Conservation (phyloP, 2,329 filamentous ascomycete genomes). For the Escovopsis weberi region DNA sequence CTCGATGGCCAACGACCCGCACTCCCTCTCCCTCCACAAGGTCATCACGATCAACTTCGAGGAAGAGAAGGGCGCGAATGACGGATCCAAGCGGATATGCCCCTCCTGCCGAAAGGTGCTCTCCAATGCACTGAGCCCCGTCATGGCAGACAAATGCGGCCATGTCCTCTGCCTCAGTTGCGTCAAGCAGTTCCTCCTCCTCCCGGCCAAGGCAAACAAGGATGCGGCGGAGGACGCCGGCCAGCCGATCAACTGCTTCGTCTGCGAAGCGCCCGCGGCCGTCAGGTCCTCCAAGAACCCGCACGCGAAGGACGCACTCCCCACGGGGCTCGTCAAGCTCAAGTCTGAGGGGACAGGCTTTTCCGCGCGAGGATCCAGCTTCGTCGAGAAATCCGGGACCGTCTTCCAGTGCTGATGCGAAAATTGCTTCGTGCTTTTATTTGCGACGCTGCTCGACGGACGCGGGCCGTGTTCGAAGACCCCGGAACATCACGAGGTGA, state of each 20-base stretch:
- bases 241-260: conserved; percentile 50
- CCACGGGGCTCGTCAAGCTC: conserved; percentile 62
- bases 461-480: not conserved
- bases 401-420: conserved; percentile 60
- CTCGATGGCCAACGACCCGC: conserved; percentile 49
- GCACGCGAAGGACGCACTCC: conserved; percentile 38
- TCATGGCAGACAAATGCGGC: conserved; percentile 75
- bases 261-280: conserved; percentile 70
- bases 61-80: conserved; percentile 42
- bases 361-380: conserved; percentile 70
- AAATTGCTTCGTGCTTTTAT: not conserved
- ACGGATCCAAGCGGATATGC: conserved; percentile 41
- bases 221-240: conserved; percentile 27
- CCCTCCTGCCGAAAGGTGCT: conserved; percentile 76
- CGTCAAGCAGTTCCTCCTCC: conserved; percentile 67
- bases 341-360: conserved; percentile 85
- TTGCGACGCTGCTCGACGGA: not conserved
- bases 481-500: not conserved
- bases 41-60: conserved; percentile 66
- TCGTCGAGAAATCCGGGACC: conserved; percentile 64
- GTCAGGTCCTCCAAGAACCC: conserved; percentile 27
- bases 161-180: conserved; percentile 84
- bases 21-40: conserved; percentile 63
- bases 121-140: conserved; percentile 67
- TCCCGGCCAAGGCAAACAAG: conserved; percentile 25